These are phyloP conservation scores for Fusarium sp. DNA, from an alignment of 2,329 filamentous ascomycete species.

Conservation along the genomic window DNA sequence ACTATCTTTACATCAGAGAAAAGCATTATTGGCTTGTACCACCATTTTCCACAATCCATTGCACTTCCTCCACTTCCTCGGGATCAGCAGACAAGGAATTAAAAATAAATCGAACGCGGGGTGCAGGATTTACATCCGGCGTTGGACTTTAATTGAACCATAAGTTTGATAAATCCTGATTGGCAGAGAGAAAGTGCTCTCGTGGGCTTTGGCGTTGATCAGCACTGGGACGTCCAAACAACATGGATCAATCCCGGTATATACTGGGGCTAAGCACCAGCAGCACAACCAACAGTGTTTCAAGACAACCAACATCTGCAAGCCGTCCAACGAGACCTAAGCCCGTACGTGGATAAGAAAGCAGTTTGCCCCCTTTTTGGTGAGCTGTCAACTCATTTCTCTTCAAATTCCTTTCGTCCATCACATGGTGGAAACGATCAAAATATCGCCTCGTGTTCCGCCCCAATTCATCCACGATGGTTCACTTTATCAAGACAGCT, in stretches of 20 bases:
- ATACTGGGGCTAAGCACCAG: not conserved
- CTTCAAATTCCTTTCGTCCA: not conserved
- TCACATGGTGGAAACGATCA: not conserved
- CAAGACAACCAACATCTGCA: not conserved
- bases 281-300: not conserved
- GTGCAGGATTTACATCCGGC: not conserved
- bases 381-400: too few relatives aligned
- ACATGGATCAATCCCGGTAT: not conserved
- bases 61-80: too few relatives aligned
- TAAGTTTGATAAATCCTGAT: fast-evolving
- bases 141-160: not conserved
- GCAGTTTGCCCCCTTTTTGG: fast-evolving
- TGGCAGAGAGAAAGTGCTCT: not conserved
- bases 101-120: not conserved
- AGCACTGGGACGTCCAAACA: not conserved
- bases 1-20: too few relatives aligned
- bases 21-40: too few relatives aligned
- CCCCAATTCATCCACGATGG: not conserved
- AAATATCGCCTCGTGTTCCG: not conserved
- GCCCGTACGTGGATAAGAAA: not conserved
- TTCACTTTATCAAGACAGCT: not conserved
- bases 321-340: too few relatives aligned
- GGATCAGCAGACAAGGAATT: not conserved
- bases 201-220: not conserved
- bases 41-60: too few relatives aligned